Base-by-base conservation (phyloP, 1,284 basidiomycete genomes). In the Cutaneotrichosporon sp. region DNA sequence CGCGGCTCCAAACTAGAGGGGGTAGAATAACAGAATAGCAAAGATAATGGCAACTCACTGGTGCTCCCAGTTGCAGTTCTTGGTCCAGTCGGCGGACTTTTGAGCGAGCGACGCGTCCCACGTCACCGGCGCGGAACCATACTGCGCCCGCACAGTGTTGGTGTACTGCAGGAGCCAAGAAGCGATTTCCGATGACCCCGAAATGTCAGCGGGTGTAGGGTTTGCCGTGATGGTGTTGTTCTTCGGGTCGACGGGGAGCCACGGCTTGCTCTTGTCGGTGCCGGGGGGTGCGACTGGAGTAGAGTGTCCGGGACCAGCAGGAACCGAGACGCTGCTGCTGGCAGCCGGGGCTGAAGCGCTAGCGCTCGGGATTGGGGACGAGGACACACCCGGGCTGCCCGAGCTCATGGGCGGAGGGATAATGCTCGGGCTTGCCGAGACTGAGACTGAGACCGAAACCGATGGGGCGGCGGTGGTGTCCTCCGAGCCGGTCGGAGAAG, bases 161-260 rank as follows among this genome's bases (percentile, higher is more conserved):
- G 63, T 58, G 49, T 49, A 51, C 38, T 49, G 34, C 49, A 66
- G 58, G 4, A 58, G 6, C 58, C 30, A 46, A 61, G 60, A 53
- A 40, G 58, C 21, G 38, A n/a, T 26, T 4, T 18, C 38, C 6
- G 61, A 60, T 4, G 51, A 42, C 14, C 65, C 65, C 16, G 36
- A 53, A 26, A 53, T 55, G 51, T 72, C 73, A 22, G 69, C 70
- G 7, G 59, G 67, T 42, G 72, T 68, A 47, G 52, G 51, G 42
- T 86, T 85, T 60, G 86, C 85, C 16, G 58, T 60, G 8, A 49
- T 60, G 31, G 47, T 30, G 42, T 40, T 55, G 3, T 84, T 75
- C 14, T 82, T 82, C 63, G 86, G 86, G n/a, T 85, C 81, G 47
- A 42, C n/a, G 21, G 58, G 26, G 40, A n/a, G 16, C 32, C 42